Conservation (phyloP, 2,329 filamentous ascomycete species). For the Colletotrichum lupini region DNA sequence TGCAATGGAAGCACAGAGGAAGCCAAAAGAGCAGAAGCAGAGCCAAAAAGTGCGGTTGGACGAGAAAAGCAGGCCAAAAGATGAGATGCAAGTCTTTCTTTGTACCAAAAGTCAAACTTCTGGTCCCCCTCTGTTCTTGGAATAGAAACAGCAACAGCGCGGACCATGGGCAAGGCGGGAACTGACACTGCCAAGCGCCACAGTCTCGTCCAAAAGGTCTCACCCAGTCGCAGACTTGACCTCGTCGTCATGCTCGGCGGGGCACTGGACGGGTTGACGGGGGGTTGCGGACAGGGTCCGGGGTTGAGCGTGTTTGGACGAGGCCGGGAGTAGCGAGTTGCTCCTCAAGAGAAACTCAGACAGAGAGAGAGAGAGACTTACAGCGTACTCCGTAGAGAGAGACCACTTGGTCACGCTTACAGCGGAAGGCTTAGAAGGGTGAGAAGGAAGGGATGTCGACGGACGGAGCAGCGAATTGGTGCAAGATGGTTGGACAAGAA, state of each 20-base stretch:
- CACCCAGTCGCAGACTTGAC: constrained; percentile 32
- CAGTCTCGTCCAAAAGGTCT: constrained; percentile 30
- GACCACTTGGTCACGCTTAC: constrained; percentile 7
- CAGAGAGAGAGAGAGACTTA: neutral
- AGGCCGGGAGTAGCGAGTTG: neutral
- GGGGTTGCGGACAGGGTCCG: constrained; percentile 20
- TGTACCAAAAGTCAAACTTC: constrained; percentile 31
- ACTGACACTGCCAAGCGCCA: constrained; percentile 36
- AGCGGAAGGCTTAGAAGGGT: constrained; percentile 1
- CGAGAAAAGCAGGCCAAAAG: neutral
- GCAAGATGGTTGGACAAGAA: neutral
- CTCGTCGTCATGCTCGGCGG: constrained; percentile 30
- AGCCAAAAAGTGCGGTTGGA: neutral
- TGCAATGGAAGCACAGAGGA: neutral
- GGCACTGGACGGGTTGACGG: constrained; percentile 7
- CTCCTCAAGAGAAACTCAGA: no score
- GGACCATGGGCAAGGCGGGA: constrained; percentile 27
- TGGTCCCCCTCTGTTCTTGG: constrained; percentile 15
- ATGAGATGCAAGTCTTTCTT: constrained; percentile 25
- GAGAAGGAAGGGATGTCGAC: neutral
- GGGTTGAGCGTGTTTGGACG: constrained; percentile 20
- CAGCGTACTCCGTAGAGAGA: neutral
- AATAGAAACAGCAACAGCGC: constrained; percentile 31
- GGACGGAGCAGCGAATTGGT: constrained; percentile 24
- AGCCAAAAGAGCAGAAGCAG: constrained; percentile 2